These are phyloP conservation scores for Floccularia luteovirens DNA, from an alignment of 768 basidiomycete genomes.

Conservation along the genomic window DNA sequence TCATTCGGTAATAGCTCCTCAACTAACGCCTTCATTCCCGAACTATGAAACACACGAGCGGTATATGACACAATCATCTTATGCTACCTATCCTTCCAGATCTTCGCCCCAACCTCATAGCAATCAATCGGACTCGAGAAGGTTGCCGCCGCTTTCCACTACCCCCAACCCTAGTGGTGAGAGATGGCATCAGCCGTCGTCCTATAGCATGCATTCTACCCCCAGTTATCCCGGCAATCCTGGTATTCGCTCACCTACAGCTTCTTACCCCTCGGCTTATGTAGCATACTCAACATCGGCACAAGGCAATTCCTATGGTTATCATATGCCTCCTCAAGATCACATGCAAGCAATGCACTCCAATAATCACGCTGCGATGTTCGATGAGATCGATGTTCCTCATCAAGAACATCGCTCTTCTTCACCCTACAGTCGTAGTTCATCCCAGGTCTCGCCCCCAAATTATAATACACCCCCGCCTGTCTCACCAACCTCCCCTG, in stretches of 20 bases:
- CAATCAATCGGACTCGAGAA: constrained; percentile 44
- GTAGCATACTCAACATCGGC: constrained; percentile 32
- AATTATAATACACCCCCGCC: constrained; percentile 50
- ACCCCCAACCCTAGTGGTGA: constrained; percentile 34
- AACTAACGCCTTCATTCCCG: constrained; percentile 35
- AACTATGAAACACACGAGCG: constrained; percentile 57
- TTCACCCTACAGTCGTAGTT: constrained; percentile 35
- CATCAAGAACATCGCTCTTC: constrained; percentile 31
- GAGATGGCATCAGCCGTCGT: constrained; percentile 36
- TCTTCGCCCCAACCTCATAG: constrained; percentile 39
- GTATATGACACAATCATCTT: constrained; percentile 39
- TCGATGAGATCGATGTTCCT: constrained; percentile 19
- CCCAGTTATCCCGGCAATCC: constrained; percentile 27
- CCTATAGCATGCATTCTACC: constrained; percentile 21
- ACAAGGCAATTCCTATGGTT: constrained; percentile 30
- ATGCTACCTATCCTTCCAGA: constrained; percentile 39
- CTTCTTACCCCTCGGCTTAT: constrained; percentile 53
- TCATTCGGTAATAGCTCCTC: constrained; percentile 26
- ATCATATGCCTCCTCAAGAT: constrained; percentile 27
- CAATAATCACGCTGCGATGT: constrained; percentile 18
- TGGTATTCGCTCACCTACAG: constrained; percentile 61
- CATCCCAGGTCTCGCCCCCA: constrained; percentile 31
- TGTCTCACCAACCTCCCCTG: constrained; percentile 36
- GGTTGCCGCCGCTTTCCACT: constrained; percentile 50
- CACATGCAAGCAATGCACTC: constrained; percentile 22